Conservation (phyloP, 805 yeast genomes). For the Ogataea minuta region DNA sequence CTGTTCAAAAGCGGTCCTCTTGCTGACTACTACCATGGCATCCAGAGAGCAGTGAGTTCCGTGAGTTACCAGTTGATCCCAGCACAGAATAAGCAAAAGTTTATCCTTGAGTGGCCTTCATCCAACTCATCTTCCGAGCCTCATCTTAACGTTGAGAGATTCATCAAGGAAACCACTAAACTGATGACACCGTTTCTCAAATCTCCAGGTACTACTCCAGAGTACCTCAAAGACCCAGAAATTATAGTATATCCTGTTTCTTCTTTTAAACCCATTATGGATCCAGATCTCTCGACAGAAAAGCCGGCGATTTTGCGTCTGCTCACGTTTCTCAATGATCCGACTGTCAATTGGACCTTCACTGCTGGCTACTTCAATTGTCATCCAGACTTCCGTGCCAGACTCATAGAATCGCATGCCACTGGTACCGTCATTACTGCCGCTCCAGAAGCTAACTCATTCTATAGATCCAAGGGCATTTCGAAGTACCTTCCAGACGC, state of each 20-base stretch:
- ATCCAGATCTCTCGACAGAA: slow-evolving; percentile 75
- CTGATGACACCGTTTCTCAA: slow-evolving; percentile 59
- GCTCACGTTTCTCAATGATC: slow-evolving; percentile 54
- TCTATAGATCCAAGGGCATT: slow-evolving; percentile 79
- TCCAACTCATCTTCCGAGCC: slow-evolving; percentile 70
- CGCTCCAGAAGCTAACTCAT: slow-evolving; percentile 91
- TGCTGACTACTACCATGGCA: slow-evolving; percentile 69
- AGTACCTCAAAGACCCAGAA: slow-evolving; percentile 24
- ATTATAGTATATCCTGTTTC: slow-evolving; percentile 88
- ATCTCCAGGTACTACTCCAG: slow-evolving; percentile 33
- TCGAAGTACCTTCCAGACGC: slow-evolving; percentile 84
- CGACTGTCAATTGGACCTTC: slow-evolving; percentile 69
- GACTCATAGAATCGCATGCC: slow-evolving; percentile 57
- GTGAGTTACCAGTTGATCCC: slow-evolving; percentile 67
- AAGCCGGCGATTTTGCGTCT: slow-evolving; percentile 64
- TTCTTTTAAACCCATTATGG: slow-evolving; percentile 81
- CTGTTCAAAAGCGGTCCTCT: slow-evolving; percentile 56
- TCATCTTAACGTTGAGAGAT: slow-evolving; percentile 46
- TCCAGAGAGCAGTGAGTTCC: slow-evolving; percentile 65
- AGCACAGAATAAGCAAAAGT: slow-evolving; percentile 41
- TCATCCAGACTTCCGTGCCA: slow-evolving; percentile 65
- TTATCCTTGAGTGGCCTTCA: slow-evolving; percentile 70
- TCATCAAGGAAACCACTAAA: slow-evolving; percentile 53
- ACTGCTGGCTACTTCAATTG: slow-evolving; percentile 97
- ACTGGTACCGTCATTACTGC: slow-evolving; percentile 81